Evolutionary conservation across 2,329 filamentous ascomycete species (phyloP).

Genomic region (Xylaria sp.): DNA sequence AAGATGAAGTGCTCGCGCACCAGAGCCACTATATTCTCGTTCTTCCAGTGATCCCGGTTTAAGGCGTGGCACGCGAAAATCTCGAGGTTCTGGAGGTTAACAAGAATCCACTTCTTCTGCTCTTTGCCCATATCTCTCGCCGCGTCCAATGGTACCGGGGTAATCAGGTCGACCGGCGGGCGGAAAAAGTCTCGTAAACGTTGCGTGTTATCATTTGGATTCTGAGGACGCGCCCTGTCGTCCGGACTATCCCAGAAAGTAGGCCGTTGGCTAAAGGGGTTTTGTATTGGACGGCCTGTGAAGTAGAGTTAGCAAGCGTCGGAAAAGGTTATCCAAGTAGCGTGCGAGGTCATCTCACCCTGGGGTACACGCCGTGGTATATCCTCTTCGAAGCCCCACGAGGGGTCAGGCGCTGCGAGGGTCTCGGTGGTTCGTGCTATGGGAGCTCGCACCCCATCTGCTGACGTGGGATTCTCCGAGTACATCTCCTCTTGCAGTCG

Average conservation of each 20-base stretch:
- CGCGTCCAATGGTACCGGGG: conserved; percentile 76
- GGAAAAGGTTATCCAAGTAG: background rate
- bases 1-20: conserved; percentile 94
- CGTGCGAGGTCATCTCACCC: conserved; percentile 22
- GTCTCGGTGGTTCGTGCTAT: conserved; percentile 92
- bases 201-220: conserved; percentile 70
- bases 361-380: conserved; percentile 47
- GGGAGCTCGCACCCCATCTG: conserved; percentile 72
- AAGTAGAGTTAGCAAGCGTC: conserved; percentile 6
- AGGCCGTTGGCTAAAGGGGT: conserved; percentile 36
- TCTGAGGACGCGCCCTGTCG: conserved; percentile 30
- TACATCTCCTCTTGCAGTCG: conserved; percentile 93
- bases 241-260: conserved; percentile 40
- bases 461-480: conserved; percentile 44
- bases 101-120: conserved; percentile 88
- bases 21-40: conserved; percentile 74
- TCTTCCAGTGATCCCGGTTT: conserved; percentile 96
- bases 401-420: conserved; percentile 70
- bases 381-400: conserved; percentile 55
- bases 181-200: conserved; percentile 90
- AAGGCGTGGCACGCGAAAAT: conserved; percentile 94
- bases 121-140: conserved; percentile 86
- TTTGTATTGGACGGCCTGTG: conserved; percentile 18
- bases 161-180: conserved; percentile 90
- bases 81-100: conserved; percentile 91